A percentile compares a stretch with the other conserved stretches of the same genome.
phyloP scores from a whole-genome alignment of 2,329 filamentous ascomycete genomes.

The Trichophyton rubrum region DNA sequence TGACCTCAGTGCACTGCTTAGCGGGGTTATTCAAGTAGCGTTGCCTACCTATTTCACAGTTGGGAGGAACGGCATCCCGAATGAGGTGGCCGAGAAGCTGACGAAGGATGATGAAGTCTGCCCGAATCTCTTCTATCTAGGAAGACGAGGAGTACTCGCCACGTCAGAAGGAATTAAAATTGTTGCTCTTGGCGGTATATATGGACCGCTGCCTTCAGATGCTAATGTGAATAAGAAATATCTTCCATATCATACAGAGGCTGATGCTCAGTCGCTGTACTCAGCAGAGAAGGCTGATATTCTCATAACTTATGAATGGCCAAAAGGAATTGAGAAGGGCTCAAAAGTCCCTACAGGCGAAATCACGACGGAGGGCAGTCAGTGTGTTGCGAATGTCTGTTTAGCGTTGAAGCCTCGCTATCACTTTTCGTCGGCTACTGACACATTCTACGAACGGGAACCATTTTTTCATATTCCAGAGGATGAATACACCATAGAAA shows the following conservation, averaged over 20 bases:
- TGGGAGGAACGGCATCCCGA: constrained; percentile 59
- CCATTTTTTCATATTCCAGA: constrained; percentile 64
- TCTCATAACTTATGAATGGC: constrained; percentile 78
- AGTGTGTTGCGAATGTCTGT: constrained; percentile 66
- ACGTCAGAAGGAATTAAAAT: constrained; percentile 82
- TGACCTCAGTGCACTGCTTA: constrained; percentile 52
- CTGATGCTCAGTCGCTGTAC: constrained; percentile 62
- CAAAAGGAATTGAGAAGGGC: constrained; percentile 54
- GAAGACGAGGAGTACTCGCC: constrained; percentile 74
- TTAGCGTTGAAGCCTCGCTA: constrained; percentile 76
- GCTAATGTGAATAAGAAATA: constrained; percentile 49
- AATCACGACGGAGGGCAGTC: constrained; percentile 42
- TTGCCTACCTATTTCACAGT: constrained; percentile 86
- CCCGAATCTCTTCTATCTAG: constrained; percentile 80
- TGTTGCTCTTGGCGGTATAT: constrained; percentile 66
- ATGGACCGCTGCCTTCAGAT: constrained; percentile 41
- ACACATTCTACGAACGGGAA: constrained; percentile 77
- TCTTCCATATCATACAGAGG: constrained; percentile 62
- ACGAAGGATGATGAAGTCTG: constrained; percentile 63
- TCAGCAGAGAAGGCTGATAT: constrained; percentile 67
- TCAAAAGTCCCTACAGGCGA: constrained; percentile 51
- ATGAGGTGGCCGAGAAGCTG: constrained; percentile 57
- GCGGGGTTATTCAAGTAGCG: constrained; percentile 60
- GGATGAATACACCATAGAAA: constrained; percentile 41
- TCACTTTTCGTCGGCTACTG: constrained; percentile 62